Conservation (phyloP, 129 eudicot species). For the Mikania micrantha region DNA sequence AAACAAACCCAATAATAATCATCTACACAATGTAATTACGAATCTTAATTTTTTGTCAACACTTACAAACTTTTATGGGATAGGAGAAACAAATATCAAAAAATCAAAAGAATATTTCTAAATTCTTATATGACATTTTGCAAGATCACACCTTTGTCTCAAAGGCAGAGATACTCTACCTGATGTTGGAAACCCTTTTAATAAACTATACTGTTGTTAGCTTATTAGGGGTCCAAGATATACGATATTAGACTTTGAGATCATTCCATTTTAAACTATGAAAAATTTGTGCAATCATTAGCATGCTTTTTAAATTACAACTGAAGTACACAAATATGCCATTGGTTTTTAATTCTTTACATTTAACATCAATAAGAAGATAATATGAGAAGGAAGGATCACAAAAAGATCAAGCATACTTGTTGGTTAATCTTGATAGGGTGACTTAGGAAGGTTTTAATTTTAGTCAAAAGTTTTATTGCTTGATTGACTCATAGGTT, state of each 20-base stretch:
- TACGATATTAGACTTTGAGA: constrained; percentile 1
- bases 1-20: constrained; percentile 2
- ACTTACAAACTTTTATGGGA: background rate
- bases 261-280: background rate
- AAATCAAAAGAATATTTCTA: background rate
- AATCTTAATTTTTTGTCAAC: background rate
- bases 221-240: background rate
- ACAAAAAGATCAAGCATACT: background rate
- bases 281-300: background rate
- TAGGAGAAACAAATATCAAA: constrained; percentile 1
- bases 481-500: too few species aligned
- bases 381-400: constrained; percentile 8
- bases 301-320: background rate
- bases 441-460: too few species aligned
- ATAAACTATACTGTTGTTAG: background rate
- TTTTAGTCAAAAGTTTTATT: too few species aligned
- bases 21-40: background rate
- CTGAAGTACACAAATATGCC: background rate
- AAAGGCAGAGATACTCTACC: background rate
- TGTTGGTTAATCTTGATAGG: too few species aligned
- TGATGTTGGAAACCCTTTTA: background rate
- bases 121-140: background rate
- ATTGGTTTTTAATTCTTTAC: background rate
- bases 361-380: background rate
- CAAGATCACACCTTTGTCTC: background rate